Evolutionary conservation across 2,329 filamentous ascomycete species (phyloP), one percentile per base, ranked within the genome.

Genomic region (Scedosporium dehoogii): DNA sequence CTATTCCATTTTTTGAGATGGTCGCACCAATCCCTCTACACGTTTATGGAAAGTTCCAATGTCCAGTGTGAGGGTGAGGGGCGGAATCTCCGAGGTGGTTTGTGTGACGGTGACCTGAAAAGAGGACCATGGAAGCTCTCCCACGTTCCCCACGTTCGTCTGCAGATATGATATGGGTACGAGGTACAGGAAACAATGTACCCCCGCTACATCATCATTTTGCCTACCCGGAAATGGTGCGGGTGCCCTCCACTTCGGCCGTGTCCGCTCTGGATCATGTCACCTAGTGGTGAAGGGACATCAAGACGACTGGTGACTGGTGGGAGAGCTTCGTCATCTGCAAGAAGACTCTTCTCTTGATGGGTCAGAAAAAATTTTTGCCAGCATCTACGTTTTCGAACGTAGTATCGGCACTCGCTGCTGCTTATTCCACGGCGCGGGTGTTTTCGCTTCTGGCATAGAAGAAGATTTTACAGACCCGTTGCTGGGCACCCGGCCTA

Each of bases 381-480:
- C 58, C 58, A 59, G 58, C 58, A 38, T 59, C 42, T 59, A 41
- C 38, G 42, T 48, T 41, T 48, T 46, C 42, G 38, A n/a, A 33
- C 42, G 41, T 41, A 59, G 58, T 59, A 59, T 59, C 58, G 58
- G 42, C 58, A 46, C 25, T 44, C 55, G 55, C 55, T 58, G 18
- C 48, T 41, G 58, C 25, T 27, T 23, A n/a, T 21, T 33, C 18
- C 18, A 25, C 21, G 78, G 72, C 76, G 70, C 77, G 75, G 73
- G 75, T 79, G 78, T 82, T 79, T 81, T 81, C 79, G 77, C 78
- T 73, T 41, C 79, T 82, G 81, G 80, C 80, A 81, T 73, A 81
- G 76, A 82, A 71, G 38, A 70, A 77, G 70, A 66, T 66, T 64
- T 46, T 69, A n/a, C 71, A 64, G 66, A 76, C 80, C 80, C 79